Base-by-base conservation (phyloP, 805 yeast species). In the Sungouiella thailandica region DNA sequence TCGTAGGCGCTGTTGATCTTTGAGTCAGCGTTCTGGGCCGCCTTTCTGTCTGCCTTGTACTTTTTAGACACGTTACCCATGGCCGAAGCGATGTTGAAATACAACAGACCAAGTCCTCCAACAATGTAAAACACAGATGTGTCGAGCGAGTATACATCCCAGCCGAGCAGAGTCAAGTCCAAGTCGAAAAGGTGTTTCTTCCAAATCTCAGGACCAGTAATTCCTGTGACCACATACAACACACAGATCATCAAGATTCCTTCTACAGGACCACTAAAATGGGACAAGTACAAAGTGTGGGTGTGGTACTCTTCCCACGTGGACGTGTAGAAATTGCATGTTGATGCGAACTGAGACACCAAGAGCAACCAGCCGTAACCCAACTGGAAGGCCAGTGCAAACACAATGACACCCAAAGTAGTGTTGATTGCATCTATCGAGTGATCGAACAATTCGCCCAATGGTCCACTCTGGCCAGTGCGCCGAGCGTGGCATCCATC, bases 221-320 rank as follows among this genome's bases (percentile, higher is more conserved):
- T 36, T 4, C 86, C 95, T 0, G 95, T 83, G 15, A 73, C 28
- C 4, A 75, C 35, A 50, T 75, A 86, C 12, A 80, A 60, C 0
- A 49, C 55, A 15, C 74, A 58, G 33, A 86, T 65, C 60, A 81
- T 68, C 43, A 87, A 53, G 18, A 89, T 84, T 2, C 97, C 97
- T 59, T 89, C 97, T 3, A 90, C 97, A 0, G 97, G 97, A 0
- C 97, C 97, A 10, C 94, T 83, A 49, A 86, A 78, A 41, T 72
- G 79, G 23, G 90, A 78, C 34, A 89, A 65, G 56, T 71, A 89
- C 32, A 89, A 65, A 29, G 78, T 79, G 49, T 87, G 94, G 1
- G 97, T 89, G 54, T 88, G 90, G 57, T 76, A 89, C 55, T 88
- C 96, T 60, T 89, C 97, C 97, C 97, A 89, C 1, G 97, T 89